Evolutionary conservation across 352 stramenopile genomes (phyloP), one percentile per base, ranked within the genome.

Genomic region (Peronosclerospora sorghi): DNA sequence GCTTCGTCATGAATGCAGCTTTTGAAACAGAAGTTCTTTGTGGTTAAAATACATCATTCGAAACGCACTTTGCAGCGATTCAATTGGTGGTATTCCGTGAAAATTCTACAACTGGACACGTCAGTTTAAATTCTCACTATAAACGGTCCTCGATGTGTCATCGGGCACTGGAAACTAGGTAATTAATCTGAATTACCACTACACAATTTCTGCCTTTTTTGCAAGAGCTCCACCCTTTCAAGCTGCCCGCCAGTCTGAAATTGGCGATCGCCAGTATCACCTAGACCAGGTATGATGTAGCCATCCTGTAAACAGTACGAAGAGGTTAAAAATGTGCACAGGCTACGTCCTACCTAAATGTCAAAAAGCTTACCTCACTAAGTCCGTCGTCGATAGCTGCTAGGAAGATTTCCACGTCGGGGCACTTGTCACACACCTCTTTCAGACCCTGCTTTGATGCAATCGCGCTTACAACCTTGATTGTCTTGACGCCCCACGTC

Each of bases 391-490:
- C 80, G 35, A 92, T 86, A 12, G 77, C 76, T 0, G 61, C 80
- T 7, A 92, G 45, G 46, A 83, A 70, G 20, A 92, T 74, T 47
- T 92, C 73, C 24, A 92, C 74, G 17, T 84, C 62, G 21, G 77
- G 73, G 48, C 90, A 73, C 51, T 87, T 82, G 20, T 62, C 59
- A 36, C 68, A 78, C 46, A 93, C 58, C 41, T 93, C 80, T 41
- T 90, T 71, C 24, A 93, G 66, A 71, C 96, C 96, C 51, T 82
- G 66, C 51, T 92, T 85, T 14, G 91, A 97, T 15, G 86, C 94
- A 14, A 99, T 83, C 5, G 97, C 86, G 24, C 73, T 90, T 40
- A 98, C 74, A 13, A 98, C 70, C 56, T 97, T 94, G 54, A 96
- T 94, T 48, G 88, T 95, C 54, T 93, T 47, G 2, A 91, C 81